Conservation (phyloP, 2,329 filamentous ascomycete genomes). For the Ceratocystis huliohia region DNA sequence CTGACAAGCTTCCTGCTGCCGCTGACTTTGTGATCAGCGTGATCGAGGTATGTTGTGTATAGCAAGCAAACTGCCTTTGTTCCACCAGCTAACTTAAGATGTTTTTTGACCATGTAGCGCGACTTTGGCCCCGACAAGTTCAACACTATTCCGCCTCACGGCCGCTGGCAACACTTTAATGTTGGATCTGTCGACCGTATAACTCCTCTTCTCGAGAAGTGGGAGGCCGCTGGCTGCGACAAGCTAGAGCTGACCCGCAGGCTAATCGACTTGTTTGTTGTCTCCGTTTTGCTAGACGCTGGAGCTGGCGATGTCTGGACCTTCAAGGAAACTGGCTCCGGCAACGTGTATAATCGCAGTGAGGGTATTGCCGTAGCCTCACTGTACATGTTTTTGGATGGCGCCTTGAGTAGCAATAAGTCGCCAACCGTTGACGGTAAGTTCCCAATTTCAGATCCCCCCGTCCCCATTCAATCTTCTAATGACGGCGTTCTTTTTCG, state of each 20-base stretch:
- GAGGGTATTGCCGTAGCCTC: constrained; percentile 41
- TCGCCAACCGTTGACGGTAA: constrained; percentile 30
- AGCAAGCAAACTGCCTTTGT: background rate
- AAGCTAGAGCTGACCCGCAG: constrained; percentile 38
- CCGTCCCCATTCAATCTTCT: background rate
- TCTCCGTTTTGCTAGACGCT: constrained; percentile 46
- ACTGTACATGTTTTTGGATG: constrained; percentile 37
- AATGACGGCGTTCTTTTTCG: background rate
- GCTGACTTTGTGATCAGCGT: constrained; percentile 34
- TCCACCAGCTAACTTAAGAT: background rate
- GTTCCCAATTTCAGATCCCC: background rate
- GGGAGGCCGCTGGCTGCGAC: constrained; percentile 34
- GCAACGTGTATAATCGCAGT: constrained; percentile 31
- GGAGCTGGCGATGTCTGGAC: constrained; percentile 40
- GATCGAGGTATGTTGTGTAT: constrained; percentile 30
- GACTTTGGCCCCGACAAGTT: constrained; percentile 39
- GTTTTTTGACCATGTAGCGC: constrained; percentile 28
- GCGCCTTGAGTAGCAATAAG: constrained; percentile 29
- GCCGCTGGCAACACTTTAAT: constrained; percentile 51
- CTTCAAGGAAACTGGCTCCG: constrained; percentile 32
- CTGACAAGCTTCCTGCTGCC: constrained; percentile 29
- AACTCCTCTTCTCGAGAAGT: constrained; percentile 33
- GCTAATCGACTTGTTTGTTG: constrained; percentile 48
- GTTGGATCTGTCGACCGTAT: constrained; percentile 42
- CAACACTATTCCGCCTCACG: constrained; percentile 40